These are phyloP conservation scores for Kwoniella dejecticola DNA, from an alignment of 768 basidiomycete genomes.

Conservation along the genomic window DNA sequence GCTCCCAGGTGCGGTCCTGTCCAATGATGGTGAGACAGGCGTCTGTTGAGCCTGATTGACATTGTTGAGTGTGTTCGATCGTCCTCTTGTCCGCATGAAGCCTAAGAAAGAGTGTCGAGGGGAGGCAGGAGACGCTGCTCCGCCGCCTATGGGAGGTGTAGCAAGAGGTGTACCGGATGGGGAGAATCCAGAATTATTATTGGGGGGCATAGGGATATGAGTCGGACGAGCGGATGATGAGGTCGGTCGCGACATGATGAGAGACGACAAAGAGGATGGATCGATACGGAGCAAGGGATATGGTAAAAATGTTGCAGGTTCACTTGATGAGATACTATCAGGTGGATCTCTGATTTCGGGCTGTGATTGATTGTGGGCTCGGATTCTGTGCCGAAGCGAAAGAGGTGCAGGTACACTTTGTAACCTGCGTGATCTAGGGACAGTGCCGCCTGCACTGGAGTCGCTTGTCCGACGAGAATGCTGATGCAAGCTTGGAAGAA, in stretches of 20 bases:
- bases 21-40: conserved; percentile 23
- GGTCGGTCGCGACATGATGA: conserved; percentile 34
- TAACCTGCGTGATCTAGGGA: background rate
- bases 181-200: conserved; percentile 7
- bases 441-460: no score
- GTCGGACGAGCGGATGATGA: conserved; percentile 34
- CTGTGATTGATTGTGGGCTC: background rate
- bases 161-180: conserved; percentile 29
- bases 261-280: background rate
- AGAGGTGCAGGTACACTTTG: background rate
- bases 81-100: conserved; percentile 49
- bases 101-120: conserved; percentile 49
- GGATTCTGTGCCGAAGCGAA: conserved; percentile 7
- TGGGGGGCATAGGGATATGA: conserved; percentile 46
- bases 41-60: conserved; percentile 10
- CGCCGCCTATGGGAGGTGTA: conserved; percentile 15
- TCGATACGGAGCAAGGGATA: background rate
- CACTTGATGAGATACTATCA: background rate
- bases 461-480: background rate
- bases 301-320: background rate
- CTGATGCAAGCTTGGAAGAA: background rate
- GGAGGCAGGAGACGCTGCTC: conserved; percentile 39
- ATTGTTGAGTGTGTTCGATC: conserved; percentile 43
- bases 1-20: conserved; percentile 11
- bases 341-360: background rate